Evolutionary conservation across 1,284 basidiomycete genomes (phyloP), one percentile per base, ranked within the genome.

Genomic region (Rhodotorula mucilaginosa): DNA sequence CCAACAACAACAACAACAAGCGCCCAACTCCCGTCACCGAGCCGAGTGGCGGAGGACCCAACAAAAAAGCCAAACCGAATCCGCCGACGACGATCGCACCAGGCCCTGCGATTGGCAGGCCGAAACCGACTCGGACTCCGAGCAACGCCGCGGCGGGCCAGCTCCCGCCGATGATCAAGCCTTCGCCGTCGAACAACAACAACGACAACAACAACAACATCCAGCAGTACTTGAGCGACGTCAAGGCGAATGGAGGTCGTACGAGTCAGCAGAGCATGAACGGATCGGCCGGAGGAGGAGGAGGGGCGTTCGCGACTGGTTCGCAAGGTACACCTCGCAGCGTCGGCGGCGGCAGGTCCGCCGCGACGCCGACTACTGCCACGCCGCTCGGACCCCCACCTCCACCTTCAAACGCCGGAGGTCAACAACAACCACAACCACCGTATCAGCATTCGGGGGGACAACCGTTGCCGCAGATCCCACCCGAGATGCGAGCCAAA

Each of bases 211-310:
- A 56, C 39, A 67, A 70, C 44, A 58, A 47, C 19, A 51, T 72
- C 2, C 68, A 74, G 56, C 61, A 64, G 23, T 76, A 74, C 68
- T 54, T 74, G 47, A 58, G 61, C 47, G 72, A 74, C 39, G 54
- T 46, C 29, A 57, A 57, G 44, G 49, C 64, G 29, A 67, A 64
- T 59, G 60, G 51, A 21, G 64, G 58, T 23, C 59, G 58, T 6
- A 47, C 58, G 49, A 52, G 44, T 18, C 49, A 61, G 15, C 39
- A 47, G 16, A 18, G 31, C 39, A 34, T 21, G 31, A 26, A 21
- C 26, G 47, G 21, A 18, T 51, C 49, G 26, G 26, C 54, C 29
- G 29, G 39, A 44, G 39, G 39, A 7, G 39, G 39, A 39, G 39
- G 29, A 21, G 54, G n/a, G 23, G n/a, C 54, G n/a, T 56, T 56